Evolutionary conservation across 495 filamentous ascomycete species (phyloP).

Genomic region (Achaetomiella virescens): DNA sequence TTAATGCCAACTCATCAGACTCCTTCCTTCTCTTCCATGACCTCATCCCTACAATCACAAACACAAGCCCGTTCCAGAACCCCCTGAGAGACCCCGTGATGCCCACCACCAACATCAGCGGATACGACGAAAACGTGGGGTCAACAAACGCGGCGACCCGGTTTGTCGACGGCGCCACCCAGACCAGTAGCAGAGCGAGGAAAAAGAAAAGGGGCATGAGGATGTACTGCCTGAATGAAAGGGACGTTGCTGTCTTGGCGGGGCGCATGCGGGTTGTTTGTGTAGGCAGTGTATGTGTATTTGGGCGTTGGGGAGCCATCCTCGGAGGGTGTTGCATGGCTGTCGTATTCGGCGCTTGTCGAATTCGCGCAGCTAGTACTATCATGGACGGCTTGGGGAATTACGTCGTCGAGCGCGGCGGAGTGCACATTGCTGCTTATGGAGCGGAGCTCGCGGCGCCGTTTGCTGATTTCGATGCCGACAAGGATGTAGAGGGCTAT

Average conservation of each 20-base stretch:
- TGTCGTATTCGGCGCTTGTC: constrained; percentile 8
- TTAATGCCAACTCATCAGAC: constrained; percentile 8
- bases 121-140: constrained; percentile 28
- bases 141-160: constrained; percentile 36
- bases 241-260: constrained; percentile 17
- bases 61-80: constrained; percentile 47
- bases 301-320: neutral
- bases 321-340: neutral
- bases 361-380: constrained; percentile 15
- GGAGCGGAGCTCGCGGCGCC: constrained; percentile 33
- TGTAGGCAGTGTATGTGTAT: neutral
- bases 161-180: constrained; percentile 39
- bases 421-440: constrained; percentile 25
- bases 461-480: constrained; percentile 37
- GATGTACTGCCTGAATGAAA: constrained; percentile 43
- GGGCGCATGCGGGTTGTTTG: neutral
- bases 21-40: constrained; percentile 28
- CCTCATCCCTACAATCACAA: constrained; percentile 37
- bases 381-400: constrained; percentile 13
- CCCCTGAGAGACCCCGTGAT: constrained; percentile 38
- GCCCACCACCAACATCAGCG: constrained; percentile 37
- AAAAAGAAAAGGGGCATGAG: constrained; percentile 48
- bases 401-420: constrained; percentile 14
- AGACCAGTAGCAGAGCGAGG: constrained; percentile 38
- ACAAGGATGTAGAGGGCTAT: constrained; percentile 38